Percentiles rank a stretch among this genome's conserved stretches.
phyloP scores from a whole-genome alignment of 202 grass and related monocot species.

The Bolboschoenoplectus hybrid region DNA sequence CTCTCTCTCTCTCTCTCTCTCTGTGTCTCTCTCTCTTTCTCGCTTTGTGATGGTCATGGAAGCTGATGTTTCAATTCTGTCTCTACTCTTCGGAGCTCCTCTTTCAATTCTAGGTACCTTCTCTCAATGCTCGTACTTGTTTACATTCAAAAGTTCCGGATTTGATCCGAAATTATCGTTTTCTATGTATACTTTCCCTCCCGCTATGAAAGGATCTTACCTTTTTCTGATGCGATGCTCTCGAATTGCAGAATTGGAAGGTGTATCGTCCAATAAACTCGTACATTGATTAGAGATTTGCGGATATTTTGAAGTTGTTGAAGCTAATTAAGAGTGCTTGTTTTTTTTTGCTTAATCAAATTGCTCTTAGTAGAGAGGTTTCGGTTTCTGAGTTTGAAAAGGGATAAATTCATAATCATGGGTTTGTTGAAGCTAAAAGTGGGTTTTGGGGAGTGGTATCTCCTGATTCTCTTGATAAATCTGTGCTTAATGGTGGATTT shows the following conservation, averaged over 20 bases:
- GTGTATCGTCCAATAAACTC: not conserved
- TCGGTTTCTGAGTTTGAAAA: conserved; percentile 23
- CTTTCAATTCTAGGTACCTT: not conserved
- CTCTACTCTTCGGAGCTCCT: conserved; percentile 28
- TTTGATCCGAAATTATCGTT: conserved; percentile 7
- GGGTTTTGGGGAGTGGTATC: conserved; percentile 1
- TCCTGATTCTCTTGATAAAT: conserved; percentile 8
- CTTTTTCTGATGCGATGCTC: not conserved
- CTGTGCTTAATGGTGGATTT: conserved; percentile 25
- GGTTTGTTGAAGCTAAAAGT: not conserved
- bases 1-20: not conserved
- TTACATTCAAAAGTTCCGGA: conserved; percentile 36
- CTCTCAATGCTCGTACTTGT: conserved; percentile 9
- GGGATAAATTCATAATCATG: conserved; percentile 38
- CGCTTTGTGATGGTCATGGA: conserved; percentile 47
- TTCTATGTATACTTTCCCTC: conserved; percentile 1
- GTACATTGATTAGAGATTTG: conserved; percentile 22
- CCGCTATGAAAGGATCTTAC: conserved; percentile 6
- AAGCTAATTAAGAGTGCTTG: conserved; percentile 19
- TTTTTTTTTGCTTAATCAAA: not conserved
- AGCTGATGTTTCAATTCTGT: conserved; percentile 71
- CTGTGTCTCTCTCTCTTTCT: not conserved
- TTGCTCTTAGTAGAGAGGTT: conserved; percentile 32
- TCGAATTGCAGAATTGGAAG: conserved; percentile 22
- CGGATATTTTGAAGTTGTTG: conserved; percentile 18